A percentile compares a stretch with the other conserved stretches of the same genome.
Evolutionary conservation across 2,329 filamentous ascomycete genomes (phyloP).

Genomic region (Colletotrichum truncatum): DNA sequence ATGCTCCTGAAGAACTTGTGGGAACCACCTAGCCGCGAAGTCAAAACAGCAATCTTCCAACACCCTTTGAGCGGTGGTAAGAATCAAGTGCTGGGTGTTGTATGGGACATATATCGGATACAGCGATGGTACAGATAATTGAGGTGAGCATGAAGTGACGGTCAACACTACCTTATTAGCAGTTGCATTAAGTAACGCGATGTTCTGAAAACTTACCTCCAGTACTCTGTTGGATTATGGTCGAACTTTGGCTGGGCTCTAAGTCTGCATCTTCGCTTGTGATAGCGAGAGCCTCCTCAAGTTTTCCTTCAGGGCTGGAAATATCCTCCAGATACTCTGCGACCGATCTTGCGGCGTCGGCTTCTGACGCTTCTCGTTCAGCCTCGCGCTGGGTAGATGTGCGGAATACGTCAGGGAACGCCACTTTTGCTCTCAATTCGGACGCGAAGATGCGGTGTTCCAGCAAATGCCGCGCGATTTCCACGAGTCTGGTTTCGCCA

Average conservation of each 20-base stretch:
- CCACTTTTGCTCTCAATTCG: conserved; percentile 40
- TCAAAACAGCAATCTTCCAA: conserved; percentile 50
- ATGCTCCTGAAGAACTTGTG: conserved; percentile 37
- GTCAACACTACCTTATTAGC: too few species aligned
- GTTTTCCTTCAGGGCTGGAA: too few species aligned
- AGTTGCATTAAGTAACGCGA: too few species aligned
- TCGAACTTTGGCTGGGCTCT: too few species aligned
- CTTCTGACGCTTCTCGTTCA: conserved; percentile 40
- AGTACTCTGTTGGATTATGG: too few species aligned
- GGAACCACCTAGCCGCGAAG: conserved; percentile 42
- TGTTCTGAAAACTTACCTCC: too few species aligned
- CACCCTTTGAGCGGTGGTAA: conserved; percentile 42
- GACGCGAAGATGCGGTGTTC: conserved; percentile 41
- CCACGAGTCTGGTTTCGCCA: conserved; percentile 30
- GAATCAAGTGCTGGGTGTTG: conserved; percentile 44
- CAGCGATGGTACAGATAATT: too few species aligned
- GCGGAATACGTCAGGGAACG: conserved; percentile 44
- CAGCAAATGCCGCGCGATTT: conserved; percentile 36
- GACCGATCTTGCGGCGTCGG: conserved; percentile 37
- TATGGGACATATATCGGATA: conserved; percentile 44
- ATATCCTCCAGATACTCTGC: conserved; percentile 39
- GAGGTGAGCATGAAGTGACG: too few species aligned
- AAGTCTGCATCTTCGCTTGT: too few species aligned
- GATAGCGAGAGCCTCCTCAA: too few species aligned
- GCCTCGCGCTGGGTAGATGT: conserved; percentile 36